Conservation (phyloP, 345 rosid genomes). For the Limnanthes douglasii region DNA sequence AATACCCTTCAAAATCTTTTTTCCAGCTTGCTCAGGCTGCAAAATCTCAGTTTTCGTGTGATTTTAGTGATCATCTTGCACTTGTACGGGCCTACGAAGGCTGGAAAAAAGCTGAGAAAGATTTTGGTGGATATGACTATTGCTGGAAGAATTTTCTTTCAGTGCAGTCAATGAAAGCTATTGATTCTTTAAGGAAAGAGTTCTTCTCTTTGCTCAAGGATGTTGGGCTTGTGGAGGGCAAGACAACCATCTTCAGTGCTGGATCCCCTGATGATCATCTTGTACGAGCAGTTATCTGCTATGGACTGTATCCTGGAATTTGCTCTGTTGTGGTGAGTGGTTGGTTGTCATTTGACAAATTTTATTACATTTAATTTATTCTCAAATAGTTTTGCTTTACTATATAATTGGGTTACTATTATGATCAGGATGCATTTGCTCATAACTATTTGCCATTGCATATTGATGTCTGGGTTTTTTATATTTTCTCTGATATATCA, state of each 20-base stretch:
- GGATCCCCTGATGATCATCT: conserved; percentile 48
- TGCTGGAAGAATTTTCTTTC: conserved; percentile 95
- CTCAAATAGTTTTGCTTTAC: too few species aligned
- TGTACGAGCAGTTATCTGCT: conserved; percentile 68
- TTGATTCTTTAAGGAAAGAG: conserved; percentile 79
- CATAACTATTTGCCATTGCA: too few species aligned
- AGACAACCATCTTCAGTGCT: conserved; percentile 24
- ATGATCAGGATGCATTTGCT: too few species aligned
- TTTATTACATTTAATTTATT: too few species aligned
- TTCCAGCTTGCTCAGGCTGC: conserved; percentile 86
- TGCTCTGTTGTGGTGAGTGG: conserved; percentile 78
- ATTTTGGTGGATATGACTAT: conserved; percentile 57
- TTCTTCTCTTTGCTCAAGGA: conserved; percentile 71
- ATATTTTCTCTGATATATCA: too few species aligned
- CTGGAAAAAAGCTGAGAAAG: conserved; percentile 69
- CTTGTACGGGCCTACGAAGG: conserved; percentile 81
- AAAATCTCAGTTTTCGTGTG: conserved; percentile 61
- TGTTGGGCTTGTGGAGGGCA: conserved; percentile 53
- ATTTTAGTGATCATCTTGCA: conserved; percentile 83
- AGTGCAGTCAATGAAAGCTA: conserved; percentile 70
- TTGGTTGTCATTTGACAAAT: too few species aligned
- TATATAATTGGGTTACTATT: too few species aligned
- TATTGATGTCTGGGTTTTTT: too few species aligned
- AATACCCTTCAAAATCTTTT: too few species aligned
- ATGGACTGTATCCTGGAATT: conserved; percentile 79